These are phyloP conservation scores for Debaryomyces fabryi DNA, from an alignment of 1,139 yeast genomes.

Conservation along the genomic window DNA sequence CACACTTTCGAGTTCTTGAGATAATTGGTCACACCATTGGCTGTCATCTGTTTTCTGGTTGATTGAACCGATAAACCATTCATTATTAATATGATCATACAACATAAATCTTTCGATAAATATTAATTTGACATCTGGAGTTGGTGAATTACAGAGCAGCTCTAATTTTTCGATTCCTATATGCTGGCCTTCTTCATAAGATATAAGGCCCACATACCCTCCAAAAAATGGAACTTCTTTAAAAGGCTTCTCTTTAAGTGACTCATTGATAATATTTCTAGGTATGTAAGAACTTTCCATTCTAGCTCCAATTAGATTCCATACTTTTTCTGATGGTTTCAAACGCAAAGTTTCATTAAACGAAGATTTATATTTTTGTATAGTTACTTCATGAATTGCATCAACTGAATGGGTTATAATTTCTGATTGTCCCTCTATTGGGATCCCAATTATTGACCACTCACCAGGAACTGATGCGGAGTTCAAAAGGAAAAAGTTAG, in stretches of 20 bases:
- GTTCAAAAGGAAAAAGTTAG: slow-evolving; percentile 61
- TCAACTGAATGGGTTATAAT: slow-evolving; percentile 69
- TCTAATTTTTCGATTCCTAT: slow-evolving; percentile 36
- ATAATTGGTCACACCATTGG: slow-evolving; percentile 37
- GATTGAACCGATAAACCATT: slow-evolving; percentile 60
- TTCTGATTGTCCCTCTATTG: slow-evolving; percentile 52
- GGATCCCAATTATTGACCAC: slow-evolving; percentile 85
- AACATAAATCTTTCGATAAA: slow-evolving; percentile 69
- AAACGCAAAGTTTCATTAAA: slow-evolving; percentile 13
- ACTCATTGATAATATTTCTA: slow-evolving; percentile 21
- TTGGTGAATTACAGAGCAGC: slow-evolving; percentile 30
- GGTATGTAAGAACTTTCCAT: slow-evolving; percentile 27
- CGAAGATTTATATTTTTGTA: slow-evolving; percentile 19
- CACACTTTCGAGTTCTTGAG: slow-evolving; percentile 15
- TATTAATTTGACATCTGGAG: slow-evolving; percentile 78
- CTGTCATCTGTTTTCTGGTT: slow-evolving; percentile 29
- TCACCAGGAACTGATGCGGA: slow-evolving; percentile 82
- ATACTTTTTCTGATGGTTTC: slow-evolving; percentile 18
- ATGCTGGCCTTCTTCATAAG: slow-evolving; percentile 81
- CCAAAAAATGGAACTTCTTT: slow-evolving; percentile 76
- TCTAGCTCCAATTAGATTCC: slow-evolving; percentile 28
- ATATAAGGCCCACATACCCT: slow-evolving; percentile 81
- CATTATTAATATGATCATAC: slow-evolving; percentile 49
- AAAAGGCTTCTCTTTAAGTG: slow-evolving; percentile 14
- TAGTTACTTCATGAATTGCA: slow-evolving; percentile 23